Evolutionary conservation across 768 basidiomycete genomes (phyloP), one percentile per base, ranked within the genome.

Genomic region (Gloeopeniophorella convolvens): DNA sequence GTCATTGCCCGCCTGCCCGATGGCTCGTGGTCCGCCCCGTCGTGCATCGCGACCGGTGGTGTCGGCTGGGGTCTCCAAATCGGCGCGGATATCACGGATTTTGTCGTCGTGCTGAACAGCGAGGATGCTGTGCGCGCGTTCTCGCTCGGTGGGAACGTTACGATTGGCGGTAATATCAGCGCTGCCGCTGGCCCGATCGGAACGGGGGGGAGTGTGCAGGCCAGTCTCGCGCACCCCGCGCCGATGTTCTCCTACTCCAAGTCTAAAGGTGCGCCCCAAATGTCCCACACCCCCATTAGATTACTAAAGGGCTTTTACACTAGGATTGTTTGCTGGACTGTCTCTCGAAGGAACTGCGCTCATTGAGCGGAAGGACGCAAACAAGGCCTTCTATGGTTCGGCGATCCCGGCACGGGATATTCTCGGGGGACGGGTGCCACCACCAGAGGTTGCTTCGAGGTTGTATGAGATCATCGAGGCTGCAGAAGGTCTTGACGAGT

Each of bases 241-340:
- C 93, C 93, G 4, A 94, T 97, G 89, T 99, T 96, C 69, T 91
- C 89, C 55, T 95, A 96, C 66, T 93, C 90, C 9, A 89, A 93
- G 68, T 93, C 90, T 11, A 94, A 92, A 70, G 92, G 91, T 90
- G 59, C 50, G 78, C 62, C 16, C 0, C 31, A 9, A 41, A 45
- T 21, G 32, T 36, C 5, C n/a, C 28, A 16, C 30, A 36, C 42
- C 34, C 30, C n/a, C 42, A 10, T 27, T 16, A 3, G 15, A 13
- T 33, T 21, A 20, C n/a, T 2, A 3, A 13, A 43, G 32, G 16
- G n/a, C 44, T 49, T 34, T 54, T 35, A 44, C 33, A n/a, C 47
- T 59, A 89, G 95, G 95, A 52, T 75, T 99, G 35, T 99, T 93
- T 60, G 95, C 95, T 7, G 95, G 95, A 20, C 65, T 99, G 42